Base-by-base conservation (phyloP, 352 stramenopile genomes). In the Pythium utonaiense region DNA sequence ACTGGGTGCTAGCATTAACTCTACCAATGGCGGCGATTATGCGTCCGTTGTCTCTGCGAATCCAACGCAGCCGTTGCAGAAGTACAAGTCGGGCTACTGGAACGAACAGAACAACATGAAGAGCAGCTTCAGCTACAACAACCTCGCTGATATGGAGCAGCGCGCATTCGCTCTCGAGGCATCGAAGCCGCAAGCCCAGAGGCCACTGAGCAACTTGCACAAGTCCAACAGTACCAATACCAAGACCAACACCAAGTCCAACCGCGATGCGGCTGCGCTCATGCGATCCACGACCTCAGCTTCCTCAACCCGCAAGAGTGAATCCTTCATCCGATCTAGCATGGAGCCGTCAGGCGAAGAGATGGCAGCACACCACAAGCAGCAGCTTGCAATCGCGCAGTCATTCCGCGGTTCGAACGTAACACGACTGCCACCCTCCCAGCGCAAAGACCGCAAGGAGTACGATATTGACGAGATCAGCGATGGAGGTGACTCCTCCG, bases 101-200 rank as follows among this genome's bases (percentile, higher is more conserved):
- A 89, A 89, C 49, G 75, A 73, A 31, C 54, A 69, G 21, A 86
- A 75, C 55, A 89, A 86, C 61, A 70, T 89, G 51, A 91, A 83
- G 57, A 89, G 77, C 67, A 91, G 82, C 67, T 88, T 89, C 40
- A 91, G 82, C 54, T 89, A 78, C 74, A 91, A 91, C 67, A 91
- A 91, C 50, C 52, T 91, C 19, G 57, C 78, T 3, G 82, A 91
- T 40, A 75, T 89, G 33, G 82, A 88, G 60, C 66, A 74, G 12
- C 71, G 69, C 10, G 78, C 78, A 27, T 52, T 82, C 8, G 25
- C 71, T 47, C 62, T 86, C 34, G 74, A 87, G 45, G 64, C 70
- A 27, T 31, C 65, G 13, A 60, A 67, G 21, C 41, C 47, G 38
- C 50, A 30, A 24, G 22, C 21, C 10, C 22, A 30, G 24, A 21